Percentiles rank a stretch among this genome's conserved stretches.
Conservation (phyloP, 164 flowering plant species). For the Kingdonia uniflora region DNA sequence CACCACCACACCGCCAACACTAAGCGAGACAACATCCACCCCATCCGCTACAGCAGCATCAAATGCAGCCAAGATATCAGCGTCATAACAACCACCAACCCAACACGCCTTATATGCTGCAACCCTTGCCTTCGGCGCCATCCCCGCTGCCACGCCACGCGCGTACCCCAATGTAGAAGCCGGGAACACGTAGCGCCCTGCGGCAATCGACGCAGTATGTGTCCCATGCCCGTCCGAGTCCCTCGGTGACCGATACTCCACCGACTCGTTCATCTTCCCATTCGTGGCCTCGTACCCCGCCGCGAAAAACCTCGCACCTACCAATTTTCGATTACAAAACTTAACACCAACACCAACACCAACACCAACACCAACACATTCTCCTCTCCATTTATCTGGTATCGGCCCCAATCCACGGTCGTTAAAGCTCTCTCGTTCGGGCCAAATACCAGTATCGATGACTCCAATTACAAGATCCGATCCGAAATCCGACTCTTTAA, state of each 20-base stretch:
- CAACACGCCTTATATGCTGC: conserved; percentile 94
- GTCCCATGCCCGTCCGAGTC: conserved; percentile 97
- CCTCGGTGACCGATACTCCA: conserved; percentile 61
- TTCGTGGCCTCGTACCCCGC: conserved; percentile 74
- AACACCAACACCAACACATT: conserved; percentile 41
- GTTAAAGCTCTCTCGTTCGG: conserved; percentile 67
- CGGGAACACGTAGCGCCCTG: conserved; percentile 79
- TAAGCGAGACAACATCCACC: conserved; percentile 69
- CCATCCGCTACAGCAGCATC: conserved; percentile 87
- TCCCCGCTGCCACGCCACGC: conserved; percentile 80
- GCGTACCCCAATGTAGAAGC: conserved; percentile 86
- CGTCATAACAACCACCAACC: conserved; percentile 76
- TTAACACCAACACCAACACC: conserved; percentile 26
- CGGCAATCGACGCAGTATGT: conserved; percentile 93
- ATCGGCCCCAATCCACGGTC: conserved; percentile 55
- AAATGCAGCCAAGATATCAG: conserved; percentile 88
- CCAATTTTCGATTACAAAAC: conserved; percentile 65
- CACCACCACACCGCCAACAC: conserved; percentile 86
- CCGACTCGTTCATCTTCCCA: conserved; percentile 72
- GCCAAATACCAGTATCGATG: conserved; percentile 92
- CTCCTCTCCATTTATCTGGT: conserved; percentile 74
- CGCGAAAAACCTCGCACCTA: conserved; percentile 74
- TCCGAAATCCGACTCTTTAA: conserved; percentile 89
- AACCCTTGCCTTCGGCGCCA: conserved; percentile 92
- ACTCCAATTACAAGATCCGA: conserved; percentile 90